These are phyloP conservation scores for Pythium periplocum DNA, from an alignment of 352 stramenopile genomes.

Conservation along the genomic window DNA sequence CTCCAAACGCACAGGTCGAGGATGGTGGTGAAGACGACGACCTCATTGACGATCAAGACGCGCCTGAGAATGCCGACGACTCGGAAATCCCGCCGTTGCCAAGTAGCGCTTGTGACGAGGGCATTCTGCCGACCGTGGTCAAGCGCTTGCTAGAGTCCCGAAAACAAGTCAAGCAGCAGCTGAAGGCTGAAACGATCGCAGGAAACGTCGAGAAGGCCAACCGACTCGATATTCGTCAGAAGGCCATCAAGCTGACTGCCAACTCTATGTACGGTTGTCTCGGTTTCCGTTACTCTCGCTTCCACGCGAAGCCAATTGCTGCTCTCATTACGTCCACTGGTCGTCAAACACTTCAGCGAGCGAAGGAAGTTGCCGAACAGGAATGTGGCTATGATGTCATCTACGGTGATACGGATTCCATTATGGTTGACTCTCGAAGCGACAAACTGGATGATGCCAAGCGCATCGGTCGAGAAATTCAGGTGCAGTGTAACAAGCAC, in stretches of 20 bases:
- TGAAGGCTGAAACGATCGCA: slow-evolving; percentile 92
- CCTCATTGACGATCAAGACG: slow-evolving; percentile 67
- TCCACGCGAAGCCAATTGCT: slow-evolving; percentile 98
- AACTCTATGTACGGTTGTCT: slow-evolving; percentile 99
- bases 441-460: slow-evolving; percentile 92
- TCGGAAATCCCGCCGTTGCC: slow-evolving; percentile 84
- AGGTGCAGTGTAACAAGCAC: slow-evolving; percentile 98
- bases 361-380: slow-evolving; percentile 96
- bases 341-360: slow-evolving; percentile 97
- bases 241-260: slow-evolving; percentile 99
- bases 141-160: slow-evolving; percentile 97
- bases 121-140: slow-evolving; percentile 96
- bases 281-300: slow-evolving; percentile 97
- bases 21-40: slow-evolving; percentile 79
- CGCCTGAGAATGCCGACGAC: slow-evolving; percentile 56
- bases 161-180: slow-evolving; percentile 95
- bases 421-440: slow-evolving; percentile 98
- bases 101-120: slow-evolving; percentile 68
- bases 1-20: slow-evolving; percentile 34
- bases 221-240: slow-evolving; percentile 98
- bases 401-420: slow-evolving; percentile 99
- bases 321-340: slow-evolving; percentile 98
- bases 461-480: slow-evolving; percentile 93
- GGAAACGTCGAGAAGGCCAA: slow-evolving; percentile 80
- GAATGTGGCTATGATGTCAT: slow-evolving; percentile 98